Conservation (phyloP, 73 alveolate species). For the Paramecium biaurelia region DNA sequence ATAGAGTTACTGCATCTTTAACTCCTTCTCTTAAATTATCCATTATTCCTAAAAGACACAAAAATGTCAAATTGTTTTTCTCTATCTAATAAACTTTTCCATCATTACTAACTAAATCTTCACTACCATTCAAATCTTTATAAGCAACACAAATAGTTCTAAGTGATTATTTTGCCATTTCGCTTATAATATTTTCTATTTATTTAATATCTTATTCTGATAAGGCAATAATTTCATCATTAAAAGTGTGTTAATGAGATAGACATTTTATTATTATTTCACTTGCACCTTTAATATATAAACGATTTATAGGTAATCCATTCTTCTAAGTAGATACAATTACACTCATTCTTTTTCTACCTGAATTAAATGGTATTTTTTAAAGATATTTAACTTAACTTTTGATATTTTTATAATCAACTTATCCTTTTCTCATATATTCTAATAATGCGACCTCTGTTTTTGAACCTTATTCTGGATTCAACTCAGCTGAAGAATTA, state of each 20-base stretch:
- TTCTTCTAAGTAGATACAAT: background rate
- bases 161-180: slow-evolving; percentile 78
- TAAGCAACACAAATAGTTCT: slow-evolving; percentile 81
- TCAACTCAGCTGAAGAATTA: background rate
- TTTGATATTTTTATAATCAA: slow-evolving; percentile 8
- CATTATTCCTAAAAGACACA: slow-evolving; percentile 79
- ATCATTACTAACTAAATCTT: slow-evolving; percentile 50
- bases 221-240: background rate
- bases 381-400: background rate
- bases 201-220: background rate
- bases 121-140: slow-evolving; percentile 67
- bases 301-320: background rate
- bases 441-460: slow-evolving; percentile 59
- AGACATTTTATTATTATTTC: slow-evolving; percentile 43
- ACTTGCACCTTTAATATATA: slow-evolving; percentile 56
- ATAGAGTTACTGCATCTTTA: slow-evolving; percentile 39
- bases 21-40: slow-evolving; percentile 84
- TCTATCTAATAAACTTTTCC: slow-evolving; percentile 66
- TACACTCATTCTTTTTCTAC: slow-evolving; percentile 66
- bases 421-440: slow-evolving; percentile 22
- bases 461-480: slow-evolving; percentile 54
- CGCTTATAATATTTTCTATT: slow-evolving; percentile 66
- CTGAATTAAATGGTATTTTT: slow-evolving; percentile 57
- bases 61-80: slow-evolving; percentile 67
- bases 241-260: background rate